Evolutionary conservation across 371 early-diverging fungal genomes (phyloP).

Genomic region (Neoconidiobolus thromboides): DNA sequence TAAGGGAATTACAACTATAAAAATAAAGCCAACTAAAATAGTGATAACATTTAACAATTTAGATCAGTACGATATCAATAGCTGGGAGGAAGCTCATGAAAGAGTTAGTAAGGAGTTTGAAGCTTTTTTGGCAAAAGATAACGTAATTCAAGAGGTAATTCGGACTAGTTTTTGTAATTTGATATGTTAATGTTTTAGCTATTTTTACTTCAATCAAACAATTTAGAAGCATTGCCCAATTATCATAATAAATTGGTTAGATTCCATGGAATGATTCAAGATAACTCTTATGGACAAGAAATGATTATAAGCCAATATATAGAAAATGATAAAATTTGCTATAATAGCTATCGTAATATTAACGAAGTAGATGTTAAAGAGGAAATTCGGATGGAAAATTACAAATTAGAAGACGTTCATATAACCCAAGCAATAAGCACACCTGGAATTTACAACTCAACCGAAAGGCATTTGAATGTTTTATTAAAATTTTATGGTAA

Average conservation of each 20-base stretch:
- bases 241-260: constrained; percentile 26
- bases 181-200: background rate
- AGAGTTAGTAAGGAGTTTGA: background rate
- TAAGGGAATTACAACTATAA: background rate
- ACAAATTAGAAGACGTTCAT: too few relatives aligned
- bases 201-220: background rate
- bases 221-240: background rate
- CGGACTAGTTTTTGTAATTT: background rate
- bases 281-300: constrained; percentile 11
- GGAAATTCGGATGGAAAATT: too few relatives aligned
- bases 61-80: background rate
- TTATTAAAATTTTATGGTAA: too few relatives aligned
- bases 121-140: background rate
- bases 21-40: background rate
- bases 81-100: background rate
- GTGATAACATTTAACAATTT: background rate
- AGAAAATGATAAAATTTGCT: too few relatives aligned
- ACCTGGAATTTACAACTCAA: too few relatives aligned
- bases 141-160: background rate
- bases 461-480: too few relatives aligned
- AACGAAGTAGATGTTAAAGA: too few relatives aligned
- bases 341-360: too few relatives aligned
- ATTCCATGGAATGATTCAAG: constrained; percentile 47
- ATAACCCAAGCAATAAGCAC: too few relatives aligned
- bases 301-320: background rate